These are phyloP conservation scores for Coemansia sp. DNA, from an alignment of 192 early-diverging fungal genomes.

Conservation along the genomic window DNA sequence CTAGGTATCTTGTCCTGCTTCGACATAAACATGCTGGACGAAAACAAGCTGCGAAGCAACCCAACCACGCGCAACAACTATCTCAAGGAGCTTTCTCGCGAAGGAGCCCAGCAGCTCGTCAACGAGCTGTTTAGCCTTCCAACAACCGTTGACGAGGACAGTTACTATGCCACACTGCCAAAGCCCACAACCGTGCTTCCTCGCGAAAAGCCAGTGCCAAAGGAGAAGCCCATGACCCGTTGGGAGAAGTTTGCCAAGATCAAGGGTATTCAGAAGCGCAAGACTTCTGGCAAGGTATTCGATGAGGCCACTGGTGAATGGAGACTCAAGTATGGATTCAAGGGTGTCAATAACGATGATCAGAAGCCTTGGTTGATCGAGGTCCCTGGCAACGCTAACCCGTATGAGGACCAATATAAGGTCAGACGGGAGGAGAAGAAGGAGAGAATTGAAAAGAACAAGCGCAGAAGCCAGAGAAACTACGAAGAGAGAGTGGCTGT, in stretches of 20 bases:
- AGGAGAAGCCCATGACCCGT: conserved; percentile 84
- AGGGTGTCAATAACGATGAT: conserved; percentile 71
- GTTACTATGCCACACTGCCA: conserved; percentile 81
- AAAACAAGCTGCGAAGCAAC: conserved; percentile 28
- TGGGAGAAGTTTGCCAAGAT: conserved; percentile 98
- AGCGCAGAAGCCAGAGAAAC: conserved; percentile 83
- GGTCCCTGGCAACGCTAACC: conserved; percentile 81
- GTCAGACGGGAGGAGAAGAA: conserved; percentile 80
- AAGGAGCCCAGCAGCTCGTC: conserved; percentile 81
- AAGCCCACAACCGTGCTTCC: conserved; percentile 66
- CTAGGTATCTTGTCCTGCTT: conserved; percentile 78
- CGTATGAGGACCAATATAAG: conserved; percentile 84
- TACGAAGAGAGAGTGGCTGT: conserved; percentile 70
- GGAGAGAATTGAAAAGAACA: conserved; percentile 85
- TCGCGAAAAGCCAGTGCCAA: conserved; percentile 91
- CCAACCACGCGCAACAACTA: conserved; percentile 56
- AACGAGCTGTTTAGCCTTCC: conserved; percentile 87
- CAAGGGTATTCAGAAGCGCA: conserved; percentile 90
- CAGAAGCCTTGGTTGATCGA: conserved; percentile 91
- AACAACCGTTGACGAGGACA: conserved; percentile 63
- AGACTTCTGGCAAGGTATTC: conserved; percentile 78
- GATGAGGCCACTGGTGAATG: conserved; percentile 84
- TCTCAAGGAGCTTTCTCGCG: conserved; percentile 68
- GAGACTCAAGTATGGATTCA: conserved; percentile 89
- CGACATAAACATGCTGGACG: conserved; percentile 82